phyloP scores from a whole-genome alignment of 1,284 basidiomycete species.

The Puccinia hordei region DNA sequence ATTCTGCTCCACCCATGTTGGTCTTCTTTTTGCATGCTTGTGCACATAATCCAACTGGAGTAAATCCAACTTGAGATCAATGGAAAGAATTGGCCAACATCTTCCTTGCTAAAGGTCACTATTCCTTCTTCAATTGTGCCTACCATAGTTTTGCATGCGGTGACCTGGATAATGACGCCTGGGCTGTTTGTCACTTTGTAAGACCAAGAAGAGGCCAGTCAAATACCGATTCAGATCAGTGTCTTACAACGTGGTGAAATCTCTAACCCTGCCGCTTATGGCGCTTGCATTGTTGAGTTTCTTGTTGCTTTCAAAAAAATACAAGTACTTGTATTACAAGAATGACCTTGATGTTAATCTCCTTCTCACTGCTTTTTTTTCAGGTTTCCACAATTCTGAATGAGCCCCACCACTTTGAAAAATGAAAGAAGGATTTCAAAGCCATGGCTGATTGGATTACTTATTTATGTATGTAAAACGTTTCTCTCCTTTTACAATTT shows the following conservation, averaged over 20 bases:
- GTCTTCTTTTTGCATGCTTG: conserved; percentile 89
- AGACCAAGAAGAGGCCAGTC: conserved; percentile 72
- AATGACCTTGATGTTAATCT: too few relatives aligned
- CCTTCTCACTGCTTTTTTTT: too few relatives aligned
- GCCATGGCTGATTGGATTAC: conserved; percentile 91
- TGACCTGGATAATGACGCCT: conserved; percentile 82
- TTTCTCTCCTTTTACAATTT: too few relatives aligned
- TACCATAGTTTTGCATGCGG: conserved; percentile 91
- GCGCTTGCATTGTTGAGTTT: conserved; percentile 72
- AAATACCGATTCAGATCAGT: conserved; percentile 73
- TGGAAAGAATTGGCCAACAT: conserved; percentile 80
- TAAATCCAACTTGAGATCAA: conserved; percentile 85
- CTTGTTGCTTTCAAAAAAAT: background rate
- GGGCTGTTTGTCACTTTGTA: conserved; percentile 88
- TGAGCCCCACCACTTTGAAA: conserved; percentile 70
- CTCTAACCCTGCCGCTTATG: conserved; percentile 86
- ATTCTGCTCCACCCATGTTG: conserved; percentile 71
- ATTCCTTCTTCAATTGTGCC: conserved; percentile 90
- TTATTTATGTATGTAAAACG: too few relatives aligned
- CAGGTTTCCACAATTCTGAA: conserved; percentile 79
- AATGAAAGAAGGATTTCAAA: conserved; percentile 86
- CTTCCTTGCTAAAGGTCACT: conserved; percentile 76
- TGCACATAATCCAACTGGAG: conserved; percentile 94
- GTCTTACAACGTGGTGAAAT: conserved; percentile 87
- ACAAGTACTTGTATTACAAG: too few relatives aligned